Base-by-base conservation (phyloP, 116 monocot species). In the Trichopus zeylanicus region DNA sequence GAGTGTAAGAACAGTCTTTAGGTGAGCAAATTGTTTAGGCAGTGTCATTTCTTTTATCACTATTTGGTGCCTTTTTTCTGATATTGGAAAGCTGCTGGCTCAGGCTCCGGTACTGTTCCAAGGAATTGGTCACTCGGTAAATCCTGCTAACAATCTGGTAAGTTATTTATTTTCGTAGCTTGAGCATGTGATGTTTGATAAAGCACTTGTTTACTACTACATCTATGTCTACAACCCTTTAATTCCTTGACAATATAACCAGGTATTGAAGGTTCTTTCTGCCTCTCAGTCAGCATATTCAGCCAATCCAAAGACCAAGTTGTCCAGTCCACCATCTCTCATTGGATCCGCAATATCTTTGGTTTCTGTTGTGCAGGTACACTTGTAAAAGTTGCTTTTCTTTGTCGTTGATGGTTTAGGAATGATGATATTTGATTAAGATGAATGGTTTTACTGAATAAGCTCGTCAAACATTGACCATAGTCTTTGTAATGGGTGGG, bases 221-320 rank as follows among this genome's bases (percentile, higher is more conserved):
- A 16, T 42, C 3, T 42, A 12, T 42, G 7, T 13, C n/a, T 13
- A n/a, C n/a, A 42, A 42, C 42, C 42, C 42, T 42, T 42, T 42
- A 15, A 16, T 42, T 42, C 13, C 12, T 42, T 0, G 2, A 48
- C 57, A 10, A 18, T 27, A 38, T 61, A 35, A 28, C 19, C 64
- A 97, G 97, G 85, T 74, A 34, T 58, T 97, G 67, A 82, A 91
- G 75, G 91, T 82, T 56, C 75, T 97, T 16, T 79, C 97, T 68
- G 82, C 97, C 18, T 97, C 91, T 54, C 78, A 87, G 52, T 87
- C 91, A 64, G 87, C 91, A 73, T 97, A 91, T 75, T 97, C 85
- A 35, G 87, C 87, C 57, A 97, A 83, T 29, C 97, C 97, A 64
- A 87, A 71, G 21, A 66, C 76, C 46, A 84, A 80, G 61, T 59